These are phyloP conservation scores for Encephalitozoon cuniculi DNA, from an alignment of 371 early-diverging fungal genomes.

Conservation along the genomic window DNA sequence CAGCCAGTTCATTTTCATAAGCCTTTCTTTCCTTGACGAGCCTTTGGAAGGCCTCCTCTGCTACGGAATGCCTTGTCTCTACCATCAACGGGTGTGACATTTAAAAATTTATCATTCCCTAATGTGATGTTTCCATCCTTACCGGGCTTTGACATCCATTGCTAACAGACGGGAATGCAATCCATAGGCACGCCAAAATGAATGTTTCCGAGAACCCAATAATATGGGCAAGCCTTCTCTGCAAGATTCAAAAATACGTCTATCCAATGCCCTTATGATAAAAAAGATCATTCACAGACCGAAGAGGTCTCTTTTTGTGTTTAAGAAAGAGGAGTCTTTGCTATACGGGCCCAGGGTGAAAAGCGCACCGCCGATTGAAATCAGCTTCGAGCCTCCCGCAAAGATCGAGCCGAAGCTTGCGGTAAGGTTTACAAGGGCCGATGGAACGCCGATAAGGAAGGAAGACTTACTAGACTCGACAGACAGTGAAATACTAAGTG, in stretches of 20 bases:
- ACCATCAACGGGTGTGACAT: neutral
- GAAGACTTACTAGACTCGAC: conserved; percentile 15
- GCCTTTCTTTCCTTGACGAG: neutral
- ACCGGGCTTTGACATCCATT: neutral
- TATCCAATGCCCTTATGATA: neutral
- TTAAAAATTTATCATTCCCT: conserved; percentile 2
- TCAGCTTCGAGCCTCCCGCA: neutral
- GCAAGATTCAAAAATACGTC: neutral
- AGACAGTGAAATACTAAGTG: neutral
- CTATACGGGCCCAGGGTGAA: neutral
- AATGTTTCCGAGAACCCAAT: neutral
- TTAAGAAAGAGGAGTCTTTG: conserved; percentile 2
- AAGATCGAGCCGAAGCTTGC: neutral
- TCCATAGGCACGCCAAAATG: neutral
- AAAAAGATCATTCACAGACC: conserved; percentile 34
- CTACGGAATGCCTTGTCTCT: neutral
- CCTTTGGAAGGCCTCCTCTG: neutral
- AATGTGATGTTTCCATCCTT: neutral
- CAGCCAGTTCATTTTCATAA: neutral
- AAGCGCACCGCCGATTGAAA: conserved; percentile 27
- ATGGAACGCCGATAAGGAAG: conserved; percentile 26
- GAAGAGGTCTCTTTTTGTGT: conserved; percentile 6
- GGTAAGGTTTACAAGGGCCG: conserved; percentile 1
- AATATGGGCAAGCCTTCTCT: neutral
- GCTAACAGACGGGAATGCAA: neutral